Base-by-base conservation (phyloP, 2,329 filamentous ascomycete genomes). In the Paracoccidioides lutzii region DNA sequence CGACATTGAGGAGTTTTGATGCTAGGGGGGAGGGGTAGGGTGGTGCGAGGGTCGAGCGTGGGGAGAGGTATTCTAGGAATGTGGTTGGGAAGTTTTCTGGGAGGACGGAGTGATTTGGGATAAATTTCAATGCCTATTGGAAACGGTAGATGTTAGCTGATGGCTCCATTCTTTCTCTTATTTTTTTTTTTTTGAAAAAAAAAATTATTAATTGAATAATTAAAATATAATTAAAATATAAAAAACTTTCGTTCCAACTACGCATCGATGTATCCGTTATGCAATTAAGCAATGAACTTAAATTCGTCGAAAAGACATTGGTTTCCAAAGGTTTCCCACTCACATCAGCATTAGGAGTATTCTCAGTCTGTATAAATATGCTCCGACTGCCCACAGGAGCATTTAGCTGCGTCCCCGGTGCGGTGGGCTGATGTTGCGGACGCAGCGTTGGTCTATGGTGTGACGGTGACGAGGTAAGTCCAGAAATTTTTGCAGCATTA, bases 291-390 rank as follows among this genome's bases (percentile, higher is more conserved):
- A 8, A 45, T 30, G 22, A 45, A 12, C 10, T 45, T 28, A 12
- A 14, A 41, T 42, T 12, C 32, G 3, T 14, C 10, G 30, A 28
- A 3, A 8, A 40, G 22, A 10, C 15, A 50, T 10, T 28, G 22
- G 40, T 15, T 12, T 45, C 14, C 3, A 37, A 30, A 7, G 9
- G 14, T 14, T 30, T 12, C 44, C 44, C 14, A 69, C 73, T 64
- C 67, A 81, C 90, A 75, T 97, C 90, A n/a, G 83, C 78, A 73
- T 98, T 98, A 32, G 93, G 93, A 1, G 93, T 98, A 61, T 80
- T 81, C 68, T 97, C 91, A 4, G 91, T 97, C 74, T 98, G 93
- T 67, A 98, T 98, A 76, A 97, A 98, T 71, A 98, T 95, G 30
- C 83, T 90, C 61, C 91, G 84, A 58, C 70, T 73, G 56, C 71